Evolutionary conservation across 192 early-diverging fungal species (phyloP), one percentile per base, ranked within the genome.

Genomic region (Geranomyces michiganensis): DNA sequence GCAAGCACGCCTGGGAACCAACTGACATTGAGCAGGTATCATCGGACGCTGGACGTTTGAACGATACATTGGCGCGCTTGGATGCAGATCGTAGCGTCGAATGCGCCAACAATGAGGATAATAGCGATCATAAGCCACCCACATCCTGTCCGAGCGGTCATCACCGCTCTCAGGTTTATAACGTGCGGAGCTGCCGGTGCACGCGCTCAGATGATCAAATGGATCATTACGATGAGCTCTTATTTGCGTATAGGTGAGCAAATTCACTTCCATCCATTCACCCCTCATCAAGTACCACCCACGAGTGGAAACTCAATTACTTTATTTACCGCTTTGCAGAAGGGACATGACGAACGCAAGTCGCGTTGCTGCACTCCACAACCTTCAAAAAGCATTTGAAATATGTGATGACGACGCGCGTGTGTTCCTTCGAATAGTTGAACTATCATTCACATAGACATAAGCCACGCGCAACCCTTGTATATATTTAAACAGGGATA

Each of bases 161-260:
- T 12, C 70, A 72, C 46, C 17, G 19, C 14, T 72, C 70, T 26
- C 24, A 8, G 1, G 33, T 26, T 9, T 44, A 53, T 21, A 31
- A n/a, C 15, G 65, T 72, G 19, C 70, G 49, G 17, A 36, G 46
- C 12, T 72, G 70, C 26, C 70, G 70, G 51, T 72, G 70, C 62
- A 33, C 36, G 15, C 48, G 41, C 9, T n/a, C 61, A 9, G 60
- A 63, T 32, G 46, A 62, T 14, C 46, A 62, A 14, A 65, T 63
- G 70, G 61, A 72, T 21, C 17, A 51, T 7, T 72, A 72, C 30
- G 70, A 65, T 21, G 62, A 49, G 31, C 60, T 72, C n/a, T 31
- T 72, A 0, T 65, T 72, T 56, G 10, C 19, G 43, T 72, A 44
- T 49, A 70, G 56, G 68, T 70, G 53, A 48, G 30, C n/a, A n/a